These are phyloP conservation scores for Dimargaris cristalligena DNA, from an alignment of 192 early-diverging fungal species.

Conservation along the genomic window DNA sequence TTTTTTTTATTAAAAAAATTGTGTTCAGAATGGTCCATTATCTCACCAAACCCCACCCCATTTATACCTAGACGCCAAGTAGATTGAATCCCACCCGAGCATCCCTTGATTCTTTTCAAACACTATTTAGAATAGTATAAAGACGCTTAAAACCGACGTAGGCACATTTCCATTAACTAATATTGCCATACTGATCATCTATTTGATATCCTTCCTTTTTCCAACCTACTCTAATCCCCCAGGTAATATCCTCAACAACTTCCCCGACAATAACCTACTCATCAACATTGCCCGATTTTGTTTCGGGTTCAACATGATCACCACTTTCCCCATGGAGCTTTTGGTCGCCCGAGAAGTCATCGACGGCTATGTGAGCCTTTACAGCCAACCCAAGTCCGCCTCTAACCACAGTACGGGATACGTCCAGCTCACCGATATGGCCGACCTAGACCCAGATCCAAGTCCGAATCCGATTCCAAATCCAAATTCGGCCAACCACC, in stretches of 20 bases:
- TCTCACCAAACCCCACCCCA: too few relatives aligned
- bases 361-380: constrained; percentile 29
- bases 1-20: too few relatives aligned
- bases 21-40: too few relatives aligned
- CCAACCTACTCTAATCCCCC: neutral
- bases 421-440: neutral
- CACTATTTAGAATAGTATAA: too few relatives aligned
- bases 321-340: constrained; percentile 76
- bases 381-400: neutral
- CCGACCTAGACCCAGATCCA: neutral
- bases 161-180: too few relatives aligned
- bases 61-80: too few relatives aligned
- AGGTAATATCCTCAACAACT: constrained; percentile 85
- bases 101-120: too few relatives aligned
- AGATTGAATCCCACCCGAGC: too few relatives aligned
- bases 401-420: neutral
- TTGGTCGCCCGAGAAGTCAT: constrained; percentile 80
- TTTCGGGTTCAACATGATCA: constrained; percentile 91
- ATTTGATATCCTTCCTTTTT: constrained; percentile 10
- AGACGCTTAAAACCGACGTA: too few relatives aligned
- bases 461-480: too few relatives aligned
- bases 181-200: too few relatives aligned
- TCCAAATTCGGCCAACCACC: too few relatives aligned
- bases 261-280: constrained; percentile 51
- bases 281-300: constrained; percentile 75